These are phyloP conservation scores for Lactarius quietus DNA, from an alignment of 768 basidiomycete genomes.

Conservation along the genomic window DNA sequence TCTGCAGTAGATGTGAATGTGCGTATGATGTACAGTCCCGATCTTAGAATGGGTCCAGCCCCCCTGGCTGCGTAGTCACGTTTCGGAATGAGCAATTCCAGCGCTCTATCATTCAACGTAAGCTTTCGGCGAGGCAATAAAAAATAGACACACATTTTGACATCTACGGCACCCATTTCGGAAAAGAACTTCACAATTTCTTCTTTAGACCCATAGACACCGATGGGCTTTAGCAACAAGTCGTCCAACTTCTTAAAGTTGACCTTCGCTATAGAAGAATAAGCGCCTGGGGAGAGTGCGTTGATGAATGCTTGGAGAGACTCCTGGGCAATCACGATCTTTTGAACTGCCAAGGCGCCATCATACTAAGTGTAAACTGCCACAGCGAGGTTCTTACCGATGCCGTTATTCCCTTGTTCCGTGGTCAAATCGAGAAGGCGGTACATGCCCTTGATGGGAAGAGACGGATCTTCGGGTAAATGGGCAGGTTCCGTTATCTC, in stretches of 20 bases:
- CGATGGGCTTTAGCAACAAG: slow-evolving; percentile 45
- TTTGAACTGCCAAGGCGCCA: slow-evolving; percentile 43
- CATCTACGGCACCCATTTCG: slow-evolving; percentile 37
- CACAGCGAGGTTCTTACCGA: slow-evolving; percentile 37
- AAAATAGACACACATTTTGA: slow-evolving; percentile 37
- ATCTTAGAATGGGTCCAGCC: slow-evolving; percentile 36
- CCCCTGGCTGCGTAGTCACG: slow-evolving; percentile 22
- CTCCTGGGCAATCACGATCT: slow-evolving; percentile 56
- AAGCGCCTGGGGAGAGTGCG: slow-evolving; percentile 47
- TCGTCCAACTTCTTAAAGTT: slow-evolving; percentile 52
- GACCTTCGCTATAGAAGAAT: slow-evolving; percentile 50
- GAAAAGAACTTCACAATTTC: slow-evolving; percentile 47
- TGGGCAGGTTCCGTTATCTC: neutral
- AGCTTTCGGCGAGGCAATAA: neutral
- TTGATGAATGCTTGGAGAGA: slow-evolving; percentile 50
- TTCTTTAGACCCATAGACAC: slow-evolving; percentile 54
- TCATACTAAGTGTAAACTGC: neutral
- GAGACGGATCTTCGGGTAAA: slow-evolving; percentile 4
- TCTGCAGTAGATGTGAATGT: slow-evolving; percentile 22
- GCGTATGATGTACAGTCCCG: slow-evolving; percentile 48
- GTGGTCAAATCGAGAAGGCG: slow-evolving; percentile 51
- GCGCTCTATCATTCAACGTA: slow-evolving; percentile 21
- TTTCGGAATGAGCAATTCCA: slow-evolving; percentile 23
- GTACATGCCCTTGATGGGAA: slow-evolving; percentile 45
- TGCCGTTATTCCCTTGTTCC: slow-evolving; percentile 48